These are phyloP conservation scores for Asterella californica DNA, from an alignment of 225 moss, liverwort and hornwort species.

Conservation along the genomic window DNA sequence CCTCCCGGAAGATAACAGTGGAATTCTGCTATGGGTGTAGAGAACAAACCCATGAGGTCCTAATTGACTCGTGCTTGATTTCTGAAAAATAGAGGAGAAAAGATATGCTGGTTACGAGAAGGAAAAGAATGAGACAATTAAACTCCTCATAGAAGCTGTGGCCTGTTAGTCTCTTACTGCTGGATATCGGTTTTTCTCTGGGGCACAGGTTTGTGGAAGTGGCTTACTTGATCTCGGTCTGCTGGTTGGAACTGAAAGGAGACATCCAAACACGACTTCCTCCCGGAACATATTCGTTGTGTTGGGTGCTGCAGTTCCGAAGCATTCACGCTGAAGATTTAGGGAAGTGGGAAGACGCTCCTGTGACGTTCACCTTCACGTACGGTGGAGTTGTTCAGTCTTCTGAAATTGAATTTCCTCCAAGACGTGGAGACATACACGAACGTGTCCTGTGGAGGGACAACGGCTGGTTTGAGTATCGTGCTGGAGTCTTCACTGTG, in stretches of 20 bases:
- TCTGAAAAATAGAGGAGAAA: too few relatives aligned
- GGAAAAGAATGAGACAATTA: too few relatives aligned
- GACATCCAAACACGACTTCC: constrained; percentile 11
- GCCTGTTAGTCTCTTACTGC: too few relatives aligned
- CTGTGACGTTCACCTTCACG: neutral
- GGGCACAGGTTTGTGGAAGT: constrained; percentile 20
- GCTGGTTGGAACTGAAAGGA: constrained; percentile 15
- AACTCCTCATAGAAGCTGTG: too few relatives aligned
- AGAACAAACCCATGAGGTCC: too few relatives aligned
- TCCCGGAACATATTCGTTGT: constrained; percentile 24
- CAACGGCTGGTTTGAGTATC: neutral
- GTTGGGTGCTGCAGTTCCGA: neutral
- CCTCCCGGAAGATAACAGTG: too few relatives aligned
- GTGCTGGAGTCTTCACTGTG: neutral
- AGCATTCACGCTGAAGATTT: neutral
- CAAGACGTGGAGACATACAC: neutral
- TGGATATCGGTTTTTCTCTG: too few relatives aligned
- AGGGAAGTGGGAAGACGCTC: neutral
- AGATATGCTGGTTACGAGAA: too few relatives aligned
- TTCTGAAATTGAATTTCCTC: neutral
- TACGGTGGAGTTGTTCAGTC: neutral
- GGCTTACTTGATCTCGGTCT: constrained; percentile 12
- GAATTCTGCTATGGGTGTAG: too few relatives aligned
- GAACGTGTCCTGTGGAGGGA: neutral
- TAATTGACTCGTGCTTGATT: too few relatives aligned